These are phyloP conservation scores for Gamsiella multidivaricata DNA, from an alignment of 192 early-diverging fungal species.

Conservation along the genomic window DNA sequence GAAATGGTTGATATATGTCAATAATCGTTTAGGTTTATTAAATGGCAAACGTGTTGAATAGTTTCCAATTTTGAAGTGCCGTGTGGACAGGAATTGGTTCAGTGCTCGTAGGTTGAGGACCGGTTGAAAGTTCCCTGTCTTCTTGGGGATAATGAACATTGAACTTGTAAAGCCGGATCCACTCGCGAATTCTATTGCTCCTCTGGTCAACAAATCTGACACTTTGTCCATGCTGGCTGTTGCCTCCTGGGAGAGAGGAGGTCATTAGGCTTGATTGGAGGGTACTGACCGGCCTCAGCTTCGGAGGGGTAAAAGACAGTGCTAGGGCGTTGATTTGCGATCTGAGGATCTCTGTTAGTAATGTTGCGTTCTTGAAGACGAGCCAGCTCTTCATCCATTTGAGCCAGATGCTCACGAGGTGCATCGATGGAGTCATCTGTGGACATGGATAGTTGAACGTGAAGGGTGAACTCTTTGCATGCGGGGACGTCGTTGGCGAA, in stretches of 20 bases:
- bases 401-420: constrained; percentile 9
- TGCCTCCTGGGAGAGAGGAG: constrained; percentile 3
- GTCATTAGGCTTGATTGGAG: constrained; percentile 5
- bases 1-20: no score
- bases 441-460: neutral
- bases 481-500: constrained; percentile 16
- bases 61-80: constrained; percentile 51
- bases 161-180: constrained; percentile 37
- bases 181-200: constrained; percentile 33
- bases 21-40: constrained; percentile 30
- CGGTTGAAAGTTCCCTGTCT: constrained; percentile 29
- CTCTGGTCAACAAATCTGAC: constrained; percentile 21
- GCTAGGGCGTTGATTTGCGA: neutral
- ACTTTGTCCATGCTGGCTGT: constrained; percentile 17
- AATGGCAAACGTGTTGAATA: constrained; percentile 15
- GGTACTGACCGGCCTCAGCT: neutral
- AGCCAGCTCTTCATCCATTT: neutral
- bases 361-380: neutral
- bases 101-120: constrained; percentile 36
- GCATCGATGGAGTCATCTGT: neutral
- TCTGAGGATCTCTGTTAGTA: constrained; percentile 9
- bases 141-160: constrained; percentile 44
- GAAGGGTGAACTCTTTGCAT: neutral
- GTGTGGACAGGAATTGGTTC: constrained; percentile 18
- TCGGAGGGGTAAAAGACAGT: neutral